Conservation (phyloP, 2,329 filamentous ascomycete species). For the Chrysosporium queenslandicum region DNA sequence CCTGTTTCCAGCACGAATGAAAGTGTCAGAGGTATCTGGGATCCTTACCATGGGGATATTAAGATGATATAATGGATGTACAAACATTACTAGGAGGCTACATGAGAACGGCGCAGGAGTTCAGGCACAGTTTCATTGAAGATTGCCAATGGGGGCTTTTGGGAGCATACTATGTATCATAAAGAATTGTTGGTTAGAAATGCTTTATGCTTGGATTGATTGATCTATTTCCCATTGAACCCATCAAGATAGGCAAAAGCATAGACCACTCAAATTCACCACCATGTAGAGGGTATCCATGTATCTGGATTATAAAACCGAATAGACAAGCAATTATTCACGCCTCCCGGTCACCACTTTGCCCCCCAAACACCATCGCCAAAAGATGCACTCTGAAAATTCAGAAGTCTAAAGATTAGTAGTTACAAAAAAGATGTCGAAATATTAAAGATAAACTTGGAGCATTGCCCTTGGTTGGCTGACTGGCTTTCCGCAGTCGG, state of each 20-base stretch:
- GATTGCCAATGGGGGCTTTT: neutral
- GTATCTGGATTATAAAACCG: neutral
- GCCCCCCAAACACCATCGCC: neutral
- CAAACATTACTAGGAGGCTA: conserved; percentile 6
- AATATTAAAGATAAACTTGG: conserved; percentile 38
- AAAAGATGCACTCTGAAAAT: conserved; percentile 1
- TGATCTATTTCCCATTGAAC: neutral
- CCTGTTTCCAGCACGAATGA: conserved; percentile 53
- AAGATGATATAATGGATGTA: conserved; percentile 37
- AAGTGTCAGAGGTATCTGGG: conserved; percentile 56
- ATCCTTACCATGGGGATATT: conserved; percentile 50
- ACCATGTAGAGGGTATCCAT: neutral
- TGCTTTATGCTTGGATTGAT: neutral
- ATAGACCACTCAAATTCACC: neutral
- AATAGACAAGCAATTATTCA: neutral
- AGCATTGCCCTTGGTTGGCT: conserved; percentile 35
- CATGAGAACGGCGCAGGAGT: conserved; percentile 5
- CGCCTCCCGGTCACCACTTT: neutral
- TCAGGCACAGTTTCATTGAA: neutral
- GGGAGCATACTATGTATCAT: conserved; percentile 5
- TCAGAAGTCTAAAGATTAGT: neutral
- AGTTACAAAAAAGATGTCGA: neutral
- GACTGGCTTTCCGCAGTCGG: conserved; percentile 34
- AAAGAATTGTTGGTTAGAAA: neutral
- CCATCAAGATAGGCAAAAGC: neutral